Evolutionary conservation across 768 basidiomycete genomes (phyloP), one percentile per base, ranked within the genome.

Genomic region (Russula vinacea): DNA sequence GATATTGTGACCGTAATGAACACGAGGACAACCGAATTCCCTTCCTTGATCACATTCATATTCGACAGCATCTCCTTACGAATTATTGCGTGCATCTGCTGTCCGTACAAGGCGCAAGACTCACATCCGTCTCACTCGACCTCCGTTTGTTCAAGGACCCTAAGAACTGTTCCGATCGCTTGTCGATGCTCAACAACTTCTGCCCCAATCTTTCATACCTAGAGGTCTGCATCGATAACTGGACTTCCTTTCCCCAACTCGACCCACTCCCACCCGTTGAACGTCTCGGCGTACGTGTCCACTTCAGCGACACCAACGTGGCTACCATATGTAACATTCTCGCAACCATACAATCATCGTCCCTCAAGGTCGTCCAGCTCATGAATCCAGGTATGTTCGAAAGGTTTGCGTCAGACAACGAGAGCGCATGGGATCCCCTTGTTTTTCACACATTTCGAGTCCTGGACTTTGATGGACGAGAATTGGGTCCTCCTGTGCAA

Each of bases 81-180:
- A 51, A 40, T 17, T 32, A 44, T 40, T 65, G 60, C 54, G 19
- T 14, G 33, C 64, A 65, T 53, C 53, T 65, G 11, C 55, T 65
- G 13, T 51, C 59, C 19, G 22, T 9, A 5, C 50, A 61, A 39
- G 55, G 64, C n/a, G 17, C 55, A 35, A 54, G 4, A 44, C 47
- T 65, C 26, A 56, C 55, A 22, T 61, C 47, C 16, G 37, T 57
- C 64, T 61, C 64, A 33, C 64, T 65, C 26, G 64, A 65, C 49
- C 22, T 65, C 19, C 55, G 54, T 24, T 24, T 37, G 4, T 24
- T 22, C 13, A 13, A 16, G 29, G 64, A 57, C 2, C 19, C 19
- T 2, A 29, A 35, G 29, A 19, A 37, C 24, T 32, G 29, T 29
- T 19, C 14, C 13, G 9, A 60, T 29, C 56, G 13, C 24, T 42